These are phyloP conservation scores for Citrus reticulata DNA, from an alignment of 345 rosid species.

Conservation along the genomic window DNA sequence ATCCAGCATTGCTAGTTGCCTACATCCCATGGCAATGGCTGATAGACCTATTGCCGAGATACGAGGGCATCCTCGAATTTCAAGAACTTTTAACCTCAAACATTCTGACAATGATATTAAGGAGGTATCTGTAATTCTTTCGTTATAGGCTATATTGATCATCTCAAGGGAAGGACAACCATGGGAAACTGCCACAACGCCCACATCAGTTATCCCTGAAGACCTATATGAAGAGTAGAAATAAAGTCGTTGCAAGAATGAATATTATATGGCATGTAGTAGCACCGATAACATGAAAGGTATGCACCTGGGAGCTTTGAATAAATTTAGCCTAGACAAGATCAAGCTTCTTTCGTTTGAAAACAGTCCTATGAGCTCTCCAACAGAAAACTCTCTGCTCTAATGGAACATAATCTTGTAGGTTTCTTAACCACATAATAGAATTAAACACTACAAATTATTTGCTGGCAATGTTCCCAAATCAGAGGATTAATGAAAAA, in stretches of 20 bases:
- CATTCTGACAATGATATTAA: conserved; percentile 51
- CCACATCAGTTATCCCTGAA: conserved; percentile 47
- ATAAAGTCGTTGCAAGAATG: background rate
- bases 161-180: conserved; percentile 50
- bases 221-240: conserved; percentile 31
- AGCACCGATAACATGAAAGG: background rate
- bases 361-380: background rate
- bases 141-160: conserved; percentile 52
- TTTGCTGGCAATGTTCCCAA: background rate
- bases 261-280: background rate
- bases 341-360: background rate
- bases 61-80: conserved; percentile 59
- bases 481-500: background rate
- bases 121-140: conserved; percentile 40
- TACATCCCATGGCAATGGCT: conserved; percentile 61
- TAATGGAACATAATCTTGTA: background rate
- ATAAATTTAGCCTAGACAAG: background rate
- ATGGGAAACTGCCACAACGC: conserved; percentile 47
- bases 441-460: background rate
- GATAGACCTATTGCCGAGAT: conserved; percentile 59
- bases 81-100: conserved; percentile 39
- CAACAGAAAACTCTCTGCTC: background rate
- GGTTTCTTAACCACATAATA: background rate
- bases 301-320: background rate
- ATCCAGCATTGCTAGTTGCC: conserved; percentile 53